Percentiles rank a stretch among this genome's conserved stretches.
Evolutionary conservation across 805 yeast species (phyloP).

Genomic region (Candida silvatica): DNA sequence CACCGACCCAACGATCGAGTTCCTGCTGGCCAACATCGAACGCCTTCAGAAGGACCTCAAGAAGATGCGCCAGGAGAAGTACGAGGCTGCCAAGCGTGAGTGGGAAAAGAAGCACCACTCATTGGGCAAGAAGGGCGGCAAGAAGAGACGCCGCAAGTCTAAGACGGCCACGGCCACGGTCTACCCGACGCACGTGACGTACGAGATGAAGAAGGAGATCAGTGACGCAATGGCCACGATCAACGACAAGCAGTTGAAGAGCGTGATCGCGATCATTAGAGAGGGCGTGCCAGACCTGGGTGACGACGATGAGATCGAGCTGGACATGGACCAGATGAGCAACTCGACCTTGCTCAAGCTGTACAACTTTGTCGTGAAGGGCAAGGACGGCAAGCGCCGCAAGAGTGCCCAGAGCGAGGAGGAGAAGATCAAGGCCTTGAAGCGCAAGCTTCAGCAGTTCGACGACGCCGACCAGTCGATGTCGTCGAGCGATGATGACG

Average conservation of each 20-base stretch:
- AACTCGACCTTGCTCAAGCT: conserved; percentile 74
- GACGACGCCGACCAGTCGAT: conserved; percentile 39
- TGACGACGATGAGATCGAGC: conserved; percentile 88
- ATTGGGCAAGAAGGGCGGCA: conserved; percentile 26
- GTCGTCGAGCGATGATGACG: conserved; percentile 50
- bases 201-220: conserved; percentile 93
- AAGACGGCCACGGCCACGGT: conserved; percentile 6
- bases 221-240: conserved; percentile 73
- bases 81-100: conserved; percentile 57
- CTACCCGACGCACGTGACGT: conserved; percentile 51
- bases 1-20: conserved; percentile 84
- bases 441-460: conserved; percentile 67
- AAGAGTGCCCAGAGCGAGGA: conserved; percentile 51
- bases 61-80: conserved; percentile 70
- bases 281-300: conserved; percentile 62
- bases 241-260: conserved; percentile 73
- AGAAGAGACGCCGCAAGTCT: conserved; percentile 12
- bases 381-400: conserved; percentile 28
- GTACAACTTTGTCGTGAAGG: conserved; percentile 69
- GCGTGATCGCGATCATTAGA: conserved; percentile 77
- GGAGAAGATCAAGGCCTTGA: conserved; percentile 66
- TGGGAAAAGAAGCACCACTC: conserved; percentile 42
- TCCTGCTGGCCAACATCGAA: conserved; percentile 77
- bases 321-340: conserved; percentile 90
- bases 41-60: conserved; percentile 82